These are phyloP conservation scores for Xylaria hypoxylon DNA, from an alignment of 2,329 filamentous ascomycete genomes.

Conservation along the genomic window DNA sequence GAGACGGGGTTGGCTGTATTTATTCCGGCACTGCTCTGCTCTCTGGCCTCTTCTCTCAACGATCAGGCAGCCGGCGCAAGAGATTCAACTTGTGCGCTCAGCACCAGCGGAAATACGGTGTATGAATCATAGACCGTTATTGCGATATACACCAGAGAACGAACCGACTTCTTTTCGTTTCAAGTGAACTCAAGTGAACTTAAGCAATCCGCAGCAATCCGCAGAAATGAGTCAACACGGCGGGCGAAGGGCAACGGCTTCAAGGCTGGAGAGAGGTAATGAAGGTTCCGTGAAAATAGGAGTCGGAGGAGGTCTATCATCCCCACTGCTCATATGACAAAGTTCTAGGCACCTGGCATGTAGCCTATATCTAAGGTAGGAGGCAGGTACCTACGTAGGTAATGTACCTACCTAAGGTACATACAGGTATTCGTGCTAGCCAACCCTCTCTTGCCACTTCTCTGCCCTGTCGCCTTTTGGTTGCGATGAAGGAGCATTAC, in stretches of 20 bases:
- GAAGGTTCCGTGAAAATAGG: background rate
- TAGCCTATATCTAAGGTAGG: too few relatives aligned
- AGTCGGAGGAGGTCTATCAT: background rate
- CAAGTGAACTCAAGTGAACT: background rate
- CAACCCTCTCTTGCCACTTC: background rate
- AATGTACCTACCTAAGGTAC: background rate
- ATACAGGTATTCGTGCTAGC: too few relatives aligned
- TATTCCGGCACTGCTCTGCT: background rate
- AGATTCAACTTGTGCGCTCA: background rate
- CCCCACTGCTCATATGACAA: background rate
- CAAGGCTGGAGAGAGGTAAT: background rate
- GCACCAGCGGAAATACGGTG: background rate
- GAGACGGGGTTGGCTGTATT: conserved; percentile 1
- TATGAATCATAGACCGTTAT: background rate
- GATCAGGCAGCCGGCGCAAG: background rate
- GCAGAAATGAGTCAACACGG: background rate
- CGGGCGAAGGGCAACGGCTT: background rate
- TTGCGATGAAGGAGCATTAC: background rate
- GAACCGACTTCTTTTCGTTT: background rate
- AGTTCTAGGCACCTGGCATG: too few relatives aligned
- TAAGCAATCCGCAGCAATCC: background rate
- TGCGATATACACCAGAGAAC: background rate
- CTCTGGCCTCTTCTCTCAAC: background rate
- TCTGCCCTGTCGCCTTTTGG: background rate
- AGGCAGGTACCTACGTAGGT: too few relatives aligned